phyloP scores from a whole-genome alignment of 345 rosid species.

The Punica granatum region DNA sequence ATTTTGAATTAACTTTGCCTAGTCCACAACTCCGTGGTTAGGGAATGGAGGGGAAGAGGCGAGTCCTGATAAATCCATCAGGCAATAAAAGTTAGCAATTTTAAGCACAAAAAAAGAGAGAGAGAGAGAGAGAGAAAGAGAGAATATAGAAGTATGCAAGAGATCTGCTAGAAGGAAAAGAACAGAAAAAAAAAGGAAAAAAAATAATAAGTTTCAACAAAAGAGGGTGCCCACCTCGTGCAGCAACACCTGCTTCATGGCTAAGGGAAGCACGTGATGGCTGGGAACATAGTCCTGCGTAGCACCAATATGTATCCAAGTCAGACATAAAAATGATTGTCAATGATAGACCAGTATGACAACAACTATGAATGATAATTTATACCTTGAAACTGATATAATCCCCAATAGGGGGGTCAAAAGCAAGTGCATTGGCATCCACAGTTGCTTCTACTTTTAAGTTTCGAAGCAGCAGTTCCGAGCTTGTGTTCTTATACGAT shows the following conservation, averaged over 20 bases:
- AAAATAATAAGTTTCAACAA: background rate
- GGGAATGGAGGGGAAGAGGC: background rate
- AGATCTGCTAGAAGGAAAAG: background rate
- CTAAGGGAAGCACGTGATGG: constrained; percentile 54
- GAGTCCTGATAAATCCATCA: background rate
- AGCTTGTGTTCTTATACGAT: constrained; percentile 55
- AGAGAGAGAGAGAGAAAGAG: background rate
- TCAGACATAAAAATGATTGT: constrained; percentile 7
- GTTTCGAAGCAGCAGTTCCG: constrained; percentile 29
- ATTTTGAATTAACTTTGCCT: background rate
- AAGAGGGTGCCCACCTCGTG: constrained; percentile 56
- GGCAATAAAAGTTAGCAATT: background rate
- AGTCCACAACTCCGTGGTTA: background rate
- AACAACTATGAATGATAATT: background rate
- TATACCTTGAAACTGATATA: constrained; percentile 72
- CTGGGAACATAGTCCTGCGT: constrained; percentile 51
- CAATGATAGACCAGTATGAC: background rate
- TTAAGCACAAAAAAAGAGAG: background rate
- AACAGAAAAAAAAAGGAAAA: background rate
- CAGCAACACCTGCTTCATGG: constrained; percentile 77
- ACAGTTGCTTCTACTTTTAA: constrained; percentile 37
- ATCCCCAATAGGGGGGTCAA: constrained; percentile 70
- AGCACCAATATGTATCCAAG: constrained; percentile 17
- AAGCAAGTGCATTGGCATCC: constrained; percentile 43
- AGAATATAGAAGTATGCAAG: too few relatives aligned